phyloP scores from a whole-genome alignment of 306 rosid species.

The Cucurbita maxima region DNA sequence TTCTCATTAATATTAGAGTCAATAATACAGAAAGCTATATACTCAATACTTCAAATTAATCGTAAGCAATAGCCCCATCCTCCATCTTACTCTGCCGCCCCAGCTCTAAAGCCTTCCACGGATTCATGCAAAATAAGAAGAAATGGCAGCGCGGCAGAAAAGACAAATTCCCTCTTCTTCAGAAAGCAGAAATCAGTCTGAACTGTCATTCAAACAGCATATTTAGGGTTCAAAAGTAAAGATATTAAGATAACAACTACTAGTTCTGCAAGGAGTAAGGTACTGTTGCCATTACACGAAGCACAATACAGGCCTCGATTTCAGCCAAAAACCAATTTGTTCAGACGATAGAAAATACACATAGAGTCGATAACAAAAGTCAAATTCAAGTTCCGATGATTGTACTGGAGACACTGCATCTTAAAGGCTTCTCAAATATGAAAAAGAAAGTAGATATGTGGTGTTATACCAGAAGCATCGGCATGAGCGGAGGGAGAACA shows the following conservation, averaged over 20 bases:
- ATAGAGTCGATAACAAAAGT: not conserved
- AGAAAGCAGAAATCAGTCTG: not conserved
- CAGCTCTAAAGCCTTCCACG: constrained; percentile 19
- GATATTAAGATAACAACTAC: not conserved
- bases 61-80: not conserved
- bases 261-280: not conserved
- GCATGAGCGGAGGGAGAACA: constrained; percentile 2
- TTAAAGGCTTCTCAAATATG: not conserved
- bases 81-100: constrained; percentile 41
- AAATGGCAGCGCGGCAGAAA: constrained; percentile 44
- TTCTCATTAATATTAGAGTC: not conserved
- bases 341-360: not conserved
- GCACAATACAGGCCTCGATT: not conserved
- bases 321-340: not conserved
- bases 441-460: not conserved
- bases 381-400: not conserved
- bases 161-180: constrained; percentile 34
- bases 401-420: not conserved
- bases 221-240: not conserved
- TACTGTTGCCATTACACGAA: not conserved
- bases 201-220: constrained; percentile 7
- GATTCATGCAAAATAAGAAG: constrained; percentile 33
- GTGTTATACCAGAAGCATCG: constrained; percentile 10
- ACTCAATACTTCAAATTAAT: not conserved
- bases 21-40: not conserved